Evolutionary conservation across 2,329 filamentous ascomycete genomes (phyloP).

Genomic region (Dactylella cylindrospora): DNA sequence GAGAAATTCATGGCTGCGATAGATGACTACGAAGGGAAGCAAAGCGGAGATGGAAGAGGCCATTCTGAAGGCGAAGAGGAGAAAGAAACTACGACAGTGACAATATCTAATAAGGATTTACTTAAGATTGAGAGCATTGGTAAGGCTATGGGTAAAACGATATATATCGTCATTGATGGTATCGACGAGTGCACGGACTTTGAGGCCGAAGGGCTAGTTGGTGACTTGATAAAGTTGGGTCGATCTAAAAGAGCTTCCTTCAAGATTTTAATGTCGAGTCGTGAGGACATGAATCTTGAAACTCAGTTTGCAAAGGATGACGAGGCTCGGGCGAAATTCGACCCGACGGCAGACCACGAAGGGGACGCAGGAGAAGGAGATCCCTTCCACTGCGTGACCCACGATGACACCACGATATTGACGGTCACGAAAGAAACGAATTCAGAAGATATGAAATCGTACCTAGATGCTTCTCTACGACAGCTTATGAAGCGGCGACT

Average conservation of each 20-base stretch:
- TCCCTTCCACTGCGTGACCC: too few species aligned
- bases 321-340: too few species aligned
- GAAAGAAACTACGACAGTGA: not conserved
- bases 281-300: constrained; percentile 24
- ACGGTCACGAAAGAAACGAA: not conserved
- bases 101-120: constrained; percentile 16
- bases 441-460: too few species aligned
- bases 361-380: too few species aligned
- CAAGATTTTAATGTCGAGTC: constrained; percentile 28
- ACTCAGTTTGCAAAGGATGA: constrained; percentile 7
- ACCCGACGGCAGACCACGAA: too few species aligned
- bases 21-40: too few species aligned
- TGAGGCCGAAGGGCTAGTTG: constrained; percentile 12
- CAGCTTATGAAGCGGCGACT: not conserved
- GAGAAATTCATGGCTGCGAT: constrained; percentile 11
- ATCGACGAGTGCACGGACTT: constrained; percentile 36
- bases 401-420: not conserved
- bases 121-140: constrained; percentile 21
- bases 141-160: constrained; percentile 10
- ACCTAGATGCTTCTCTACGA: not conserved
- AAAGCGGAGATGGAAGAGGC: constrained; percentile 5
- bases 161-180: constrained; percentile 28
- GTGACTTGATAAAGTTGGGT: constrained; percentile 18
- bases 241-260: constrained; percentile 5
- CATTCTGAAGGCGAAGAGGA: not conserved